Evolutionary conservation across 371 early-diverging fungal genomes (phyloP).

Genomic region (Mucor indicus): DNA sequence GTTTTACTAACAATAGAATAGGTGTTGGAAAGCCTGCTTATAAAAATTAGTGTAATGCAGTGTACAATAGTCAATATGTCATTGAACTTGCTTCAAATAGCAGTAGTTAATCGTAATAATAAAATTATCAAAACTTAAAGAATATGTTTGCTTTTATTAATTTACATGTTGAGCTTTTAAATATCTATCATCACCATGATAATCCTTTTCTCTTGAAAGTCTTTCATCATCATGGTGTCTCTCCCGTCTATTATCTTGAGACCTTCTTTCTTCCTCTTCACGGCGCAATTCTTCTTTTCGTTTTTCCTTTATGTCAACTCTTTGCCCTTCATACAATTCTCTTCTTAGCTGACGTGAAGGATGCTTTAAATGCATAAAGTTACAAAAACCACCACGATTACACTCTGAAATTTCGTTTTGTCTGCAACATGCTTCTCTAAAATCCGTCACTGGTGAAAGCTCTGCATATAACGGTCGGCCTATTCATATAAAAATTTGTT

Average conservation of each 20-base stretch:
- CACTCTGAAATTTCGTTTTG: slow-evolving; percentile 95
- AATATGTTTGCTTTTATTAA: no score
- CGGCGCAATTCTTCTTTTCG: slow-evolving; percentile 33
- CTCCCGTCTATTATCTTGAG: slow-evolving; percentile 31
- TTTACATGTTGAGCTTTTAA: no score
- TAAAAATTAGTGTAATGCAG: no score
- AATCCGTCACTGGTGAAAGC: slow-evolving; percentile 95
- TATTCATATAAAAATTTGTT: slow-evolving; percentile 7
- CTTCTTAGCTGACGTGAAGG: slow-evolving; percentile 72
- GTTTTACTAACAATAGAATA: neutral
- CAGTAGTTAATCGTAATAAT: no score
- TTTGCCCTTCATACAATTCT: slow-evolving; percentile 83
- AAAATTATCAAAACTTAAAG: no score
- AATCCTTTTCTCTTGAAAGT: neutral
- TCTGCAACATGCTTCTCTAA: slow-evolving; percentile 96
- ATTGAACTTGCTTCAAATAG: no score
- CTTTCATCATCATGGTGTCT: slow-evolving; percentile 12
- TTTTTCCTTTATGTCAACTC: slow-evolving; percentile 58
- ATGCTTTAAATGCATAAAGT: slow-evolving; percentile 96
- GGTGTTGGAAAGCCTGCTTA: slow-evolving; percentile 1
- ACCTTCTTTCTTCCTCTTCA: slow-evolving; percentile 31
- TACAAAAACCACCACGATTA: slow-evolving; percentile 96
- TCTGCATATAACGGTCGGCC: slow-evolving; percentile 94
- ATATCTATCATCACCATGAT: neutral
- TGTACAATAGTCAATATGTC: no score